A percentile compares a stretch with the other conserved stretches of the same genome.
Evolutionary conservation across 2,329 filamentous ascomycete genomes (phyloP).

Genomic region (Fusarium abutilonis): DNA sequence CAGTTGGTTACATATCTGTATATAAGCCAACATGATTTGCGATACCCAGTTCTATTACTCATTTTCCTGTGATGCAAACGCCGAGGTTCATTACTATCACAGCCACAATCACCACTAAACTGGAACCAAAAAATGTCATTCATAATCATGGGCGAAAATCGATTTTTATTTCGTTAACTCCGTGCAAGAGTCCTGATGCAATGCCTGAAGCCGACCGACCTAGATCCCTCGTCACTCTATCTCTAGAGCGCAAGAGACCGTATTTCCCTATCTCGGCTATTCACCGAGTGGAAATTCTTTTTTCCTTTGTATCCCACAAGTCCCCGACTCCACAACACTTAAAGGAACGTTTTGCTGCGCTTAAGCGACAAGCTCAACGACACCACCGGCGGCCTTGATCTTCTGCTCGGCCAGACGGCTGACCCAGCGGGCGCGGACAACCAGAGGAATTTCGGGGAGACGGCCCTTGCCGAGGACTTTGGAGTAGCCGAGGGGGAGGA

Average conservation of each 20-base stretch:
- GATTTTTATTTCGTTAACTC: slow-evolving; percentile 55
- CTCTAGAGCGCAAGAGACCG: slow-evolving; percentile 40
- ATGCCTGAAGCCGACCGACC: slow-evolving; percentile 55
- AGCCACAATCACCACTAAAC: slow-evolving; percentile 3
- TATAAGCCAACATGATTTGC: slow-evolving; percentile 30
- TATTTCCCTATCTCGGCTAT: slow-evolving; percentile 26
- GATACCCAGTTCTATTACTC: slow-evolving; percentile 15
- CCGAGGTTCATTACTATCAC: neutral
- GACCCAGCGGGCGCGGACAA: slow-evolving; percentile 95
- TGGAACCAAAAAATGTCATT: slow-evolving; percentile 8
- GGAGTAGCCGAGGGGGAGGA: slow-evolving; percentile 95
- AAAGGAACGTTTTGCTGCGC: slow-evolving; percentile 36
- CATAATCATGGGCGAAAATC: slow-evolving; percentile 50
- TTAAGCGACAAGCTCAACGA: slow-evolving; percentile 93
- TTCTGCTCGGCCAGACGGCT: slow-evolving; percentile 97
- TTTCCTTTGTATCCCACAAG: slow-evolving; percentile 46
- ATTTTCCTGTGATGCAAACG: neutral
- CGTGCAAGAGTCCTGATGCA: slow-evolving; percentile 55
- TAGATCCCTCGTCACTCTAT: slow-evolving; percentile 42
- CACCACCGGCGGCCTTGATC: slow-evolving; percentile 97
- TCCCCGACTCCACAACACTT: slow-evolving; percentile 45
- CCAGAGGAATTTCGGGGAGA: slow-evolving; percentile 89
- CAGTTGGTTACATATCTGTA: slow-evolving; percentile 29
- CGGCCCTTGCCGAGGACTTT: slow-evolving; percentile 99
- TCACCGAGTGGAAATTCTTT: slow-evolving; percentile 43